phyloP scores from a whole-genome alignment of 2,329 filamentous ascomycete genomes.

The Aspergillus intermedius region DNA sequence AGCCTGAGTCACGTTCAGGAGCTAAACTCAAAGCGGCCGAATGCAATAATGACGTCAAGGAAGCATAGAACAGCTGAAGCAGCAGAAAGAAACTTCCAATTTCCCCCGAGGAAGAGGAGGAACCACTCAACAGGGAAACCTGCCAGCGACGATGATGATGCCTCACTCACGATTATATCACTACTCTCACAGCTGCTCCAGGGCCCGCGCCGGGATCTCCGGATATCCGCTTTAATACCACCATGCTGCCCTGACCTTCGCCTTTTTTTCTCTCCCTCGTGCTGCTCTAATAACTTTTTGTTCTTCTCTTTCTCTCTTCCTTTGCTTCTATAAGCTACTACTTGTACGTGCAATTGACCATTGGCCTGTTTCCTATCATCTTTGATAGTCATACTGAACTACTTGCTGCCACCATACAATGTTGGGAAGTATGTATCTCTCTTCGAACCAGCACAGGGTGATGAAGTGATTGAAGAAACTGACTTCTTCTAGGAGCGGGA shows the following conservation, averaged over 20 bases:
- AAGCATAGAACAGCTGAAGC: background rate
- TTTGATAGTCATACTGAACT: background rate
- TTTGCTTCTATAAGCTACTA: background rate
- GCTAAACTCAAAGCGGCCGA: constrained; percentile 15
- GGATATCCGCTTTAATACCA: constrained; percentile 15
- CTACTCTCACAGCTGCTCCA: constrained; percentile 5
- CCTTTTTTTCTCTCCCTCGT: constrained; percentile 1
- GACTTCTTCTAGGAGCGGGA: constrained; percentile 42
- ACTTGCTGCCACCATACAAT: constrained; percentile 10
- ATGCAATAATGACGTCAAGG: constrained; percentile 31
- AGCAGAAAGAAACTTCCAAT: background rate
- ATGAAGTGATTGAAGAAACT: constrained; percentile 6
- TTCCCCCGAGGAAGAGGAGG: background rate
- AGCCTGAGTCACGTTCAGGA: constrained; percentile 8
- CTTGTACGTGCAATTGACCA: background rate
- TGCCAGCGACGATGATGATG: constrained; percentile 8
- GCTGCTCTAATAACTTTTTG: background rate
- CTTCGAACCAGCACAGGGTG: background rate
- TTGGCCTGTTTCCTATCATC: background rate
- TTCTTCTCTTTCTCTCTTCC: background rate
- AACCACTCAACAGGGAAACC: background rate
- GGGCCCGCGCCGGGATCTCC: constrained; percentile 13
- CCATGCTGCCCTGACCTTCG: constrained; percentile 2
- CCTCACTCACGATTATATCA: constrained; percentile 22
- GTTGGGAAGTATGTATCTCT: constrained; percentile 27